phyloP scores from a whole-genome alignment of 345 rosid species.

The Moricandia arvensis region DNA sequence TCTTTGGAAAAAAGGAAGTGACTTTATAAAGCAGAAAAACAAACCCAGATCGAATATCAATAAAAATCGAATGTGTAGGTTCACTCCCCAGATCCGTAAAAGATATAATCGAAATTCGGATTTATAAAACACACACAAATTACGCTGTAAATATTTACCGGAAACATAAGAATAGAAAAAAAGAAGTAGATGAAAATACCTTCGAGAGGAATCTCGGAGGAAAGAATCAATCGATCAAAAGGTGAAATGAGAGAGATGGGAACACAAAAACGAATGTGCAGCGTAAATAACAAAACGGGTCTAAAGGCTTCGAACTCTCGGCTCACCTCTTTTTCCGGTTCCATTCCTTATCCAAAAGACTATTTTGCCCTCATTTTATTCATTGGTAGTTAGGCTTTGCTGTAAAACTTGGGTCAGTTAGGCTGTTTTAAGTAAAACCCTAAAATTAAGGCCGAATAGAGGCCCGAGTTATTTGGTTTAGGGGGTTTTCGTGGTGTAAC shows the following conservation, averaged over 20 bases:
- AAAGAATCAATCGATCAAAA: neutral
- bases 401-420: neutral
- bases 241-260: neutral
- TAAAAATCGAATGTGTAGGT: neutral
- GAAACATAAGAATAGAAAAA: neutral
- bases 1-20: neutral
- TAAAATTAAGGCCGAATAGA: neutral
- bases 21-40: neutral
- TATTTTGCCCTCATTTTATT: neutral
- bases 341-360: neutral
- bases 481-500: constrained; percentile 4
- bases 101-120: no score
- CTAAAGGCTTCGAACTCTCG: neutral
- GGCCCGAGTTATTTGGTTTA: neutral
- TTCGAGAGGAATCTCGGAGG: no score
- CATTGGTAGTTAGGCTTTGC: neutral
- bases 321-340: constrained; percentile 33
- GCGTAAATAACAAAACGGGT: constrained; percentile 18
- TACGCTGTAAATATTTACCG: neutral
- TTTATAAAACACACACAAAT: neutral
- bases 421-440: no score
- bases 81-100: no score
- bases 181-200: neutral
- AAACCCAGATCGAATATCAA: neutral
- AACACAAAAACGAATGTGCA: neutral